These are phyloP conservation scores for Thuja plicata DNA, from an alignment of 83 land plant species.

Conservation along the genomic window DNA sequence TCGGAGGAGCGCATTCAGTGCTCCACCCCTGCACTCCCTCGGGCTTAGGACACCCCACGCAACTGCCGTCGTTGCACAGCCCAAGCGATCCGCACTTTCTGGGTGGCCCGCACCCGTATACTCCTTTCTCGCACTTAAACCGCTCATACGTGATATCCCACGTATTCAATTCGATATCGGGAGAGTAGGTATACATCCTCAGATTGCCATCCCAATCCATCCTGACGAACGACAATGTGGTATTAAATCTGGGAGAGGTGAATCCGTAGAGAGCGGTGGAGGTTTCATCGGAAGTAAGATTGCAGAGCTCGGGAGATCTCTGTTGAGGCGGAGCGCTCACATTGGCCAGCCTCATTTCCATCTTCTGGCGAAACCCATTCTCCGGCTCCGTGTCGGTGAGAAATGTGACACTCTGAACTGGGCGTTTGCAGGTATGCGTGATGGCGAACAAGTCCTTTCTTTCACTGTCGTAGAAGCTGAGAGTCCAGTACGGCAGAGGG, in stretches of 20 bases:
- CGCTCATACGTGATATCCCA: no score
- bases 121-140: constrained; percentile 15
- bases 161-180: constrained; percentile 19
- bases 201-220: constrained; percentile 44
- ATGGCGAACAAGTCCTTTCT: not conserved
- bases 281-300: not conserved
- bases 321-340: not conserved
- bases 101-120: constrained; percentile 27
- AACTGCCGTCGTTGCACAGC: constrained; percentile 22
- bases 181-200: constrained; percentile 29
- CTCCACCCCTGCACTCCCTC: no score
- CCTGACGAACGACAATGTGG: constrained; percentile 30
- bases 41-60: constrained; percentile 29
- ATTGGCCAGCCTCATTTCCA: not conserved
- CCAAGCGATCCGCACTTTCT: constrained; percentile 35
- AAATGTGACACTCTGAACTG: not conserved
- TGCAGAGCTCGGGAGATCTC: constrained; percentile 2
- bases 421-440: constrained; percentile 3
- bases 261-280: no score
- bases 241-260: constrained; percentile 31
- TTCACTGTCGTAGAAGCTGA: constrained; percentile 7
- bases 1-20: no score
- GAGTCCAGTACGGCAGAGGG: constrained; percentile 13
- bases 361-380: constrained; percentile 13
- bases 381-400: constrained; percentile 12